Conservation (phyloP, 495 filamentous ascomycete genomes). For the Penicillium fimorum region DNA sequence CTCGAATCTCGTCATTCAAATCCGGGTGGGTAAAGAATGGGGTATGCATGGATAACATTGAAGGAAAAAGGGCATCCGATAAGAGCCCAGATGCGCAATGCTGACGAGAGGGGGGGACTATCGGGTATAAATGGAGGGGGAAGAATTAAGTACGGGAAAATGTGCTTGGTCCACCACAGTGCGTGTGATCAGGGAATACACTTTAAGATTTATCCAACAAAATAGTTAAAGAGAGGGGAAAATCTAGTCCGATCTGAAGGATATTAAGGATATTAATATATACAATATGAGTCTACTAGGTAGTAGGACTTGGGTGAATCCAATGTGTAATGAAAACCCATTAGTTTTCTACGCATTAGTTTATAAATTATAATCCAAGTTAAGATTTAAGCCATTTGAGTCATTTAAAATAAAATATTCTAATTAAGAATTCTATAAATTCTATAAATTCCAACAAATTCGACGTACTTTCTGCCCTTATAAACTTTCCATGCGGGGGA, state of each 20-base stretch:
- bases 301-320: conserved; percentile 6
- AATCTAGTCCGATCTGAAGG: not conserved
- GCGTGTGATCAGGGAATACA: conserved; percentile 12
- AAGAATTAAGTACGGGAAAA: conserved; percentile 7
- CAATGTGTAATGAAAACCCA: conserved; percentile 20
- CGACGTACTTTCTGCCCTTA: conserved; percentile 1
- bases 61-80: conserved; percentile 6
- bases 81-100: conserved; percentile 2
- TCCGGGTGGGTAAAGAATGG: conserved; percentile 22
- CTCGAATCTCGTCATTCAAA: conserved; percentile 19
- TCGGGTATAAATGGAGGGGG: conserved; percentile 13
- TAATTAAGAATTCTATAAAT: no score
- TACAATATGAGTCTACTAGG: no score
- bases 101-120: conserved; percentile 6
- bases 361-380: not conserved
- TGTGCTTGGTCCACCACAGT: conserved; percentile 9
- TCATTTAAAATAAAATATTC: conserved; percentile 4
- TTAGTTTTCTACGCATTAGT: conserved; percentile 21
- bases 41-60: conserved; percentile 51
- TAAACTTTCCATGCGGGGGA: conserved; percentile 39
- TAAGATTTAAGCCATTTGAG: not conserved
- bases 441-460: conserved; percentile 5
- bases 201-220: not conserved
- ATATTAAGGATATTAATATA: conserved; percentile 5
- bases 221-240: not conserved